Base-by-base conservation (phyloP, 768 basidiomycete species). In the Multifurca ochricompacta region DNA sequence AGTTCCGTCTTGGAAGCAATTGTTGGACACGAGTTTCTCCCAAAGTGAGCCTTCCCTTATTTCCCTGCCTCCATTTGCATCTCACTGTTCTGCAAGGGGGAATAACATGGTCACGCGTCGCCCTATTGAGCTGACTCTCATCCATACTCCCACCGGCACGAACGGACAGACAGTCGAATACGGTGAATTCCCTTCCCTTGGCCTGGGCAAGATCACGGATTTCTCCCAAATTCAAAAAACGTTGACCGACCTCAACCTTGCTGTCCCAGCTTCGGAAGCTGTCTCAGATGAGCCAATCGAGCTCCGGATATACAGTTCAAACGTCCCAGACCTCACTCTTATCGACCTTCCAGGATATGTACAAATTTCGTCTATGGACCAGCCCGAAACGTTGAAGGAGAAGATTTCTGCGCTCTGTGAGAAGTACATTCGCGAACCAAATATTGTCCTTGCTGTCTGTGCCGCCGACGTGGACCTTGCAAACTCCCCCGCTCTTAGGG, bases 91-190 rank as follows among this genome's bases (percentile, higher is more conserved):
- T 52, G 10, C 16, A 64, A 98, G 95, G 72, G 96, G 96, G 51
- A 87, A 92, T 69, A 98, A 98, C 69, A 99, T 99, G 96, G 96
- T 98, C 31, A 99, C 96, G 2, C 87, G 96, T 1, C 85, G 96
- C 50, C 96, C 96, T 1, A 97, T 99, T 63, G 96, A 99, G 66
- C 81, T 99, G 55, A 99, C 96, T 3, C 83, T 99, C 44, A 85
- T 98, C 54, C 91, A 99, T 65, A 95, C 88, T 0, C 91, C 91
- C 19, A 67, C 78, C 16, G 73, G 69, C 9, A 72, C 80, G 31
- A 78, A 81, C 2, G 71, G 77, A 51, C 68, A 74, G 5, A 73
- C 79, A 19, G 77, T 72, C 36, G 94, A 96, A 67, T 97, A 93
- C 59, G 93, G 94, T 59, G 91, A 95, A 67, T 98, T 99, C 71